A percentile compares a stretch with the other conserved stretches of the same genome.
phyloP scores from a whole-genome alignment of 345 rosid species.

The Salix exigua region DNA sequence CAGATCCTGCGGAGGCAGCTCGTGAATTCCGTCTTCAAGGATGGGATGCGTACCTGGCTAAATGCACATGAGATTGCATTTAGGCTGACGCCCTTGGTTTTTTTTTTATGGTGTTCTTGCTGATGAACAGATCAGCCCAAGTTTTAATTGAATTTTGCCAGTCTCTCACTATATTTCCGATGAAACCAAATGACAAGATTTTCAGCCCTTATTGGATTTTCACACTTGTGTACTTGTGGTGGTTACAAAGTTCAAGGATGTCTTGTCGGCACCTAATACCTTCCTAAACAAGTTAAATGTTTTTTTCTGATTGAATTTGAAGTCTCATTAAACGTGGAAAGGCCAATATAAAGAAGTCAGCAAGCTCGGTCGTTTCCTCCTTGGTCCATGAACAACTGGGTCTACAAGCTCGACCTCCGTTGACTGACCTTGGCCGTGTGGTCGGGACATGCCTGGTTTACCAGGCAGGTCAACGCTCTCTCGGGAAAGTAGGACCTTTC shows the following conservation, averaged over 20 bases:
- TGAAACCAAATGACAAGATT: neutral
- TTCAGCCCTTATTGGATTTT: neutral
- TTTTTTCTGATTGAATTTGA: neutral
- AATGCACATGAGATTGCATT: conserved; percentile 29
- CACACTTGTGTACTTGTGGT: neutral
- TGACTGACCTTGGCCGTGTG: neutral
- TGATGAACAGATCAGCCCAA: neutral
- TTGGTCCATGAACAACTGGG: neutral
- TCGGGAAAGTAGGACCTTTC: too few relatives aligned
- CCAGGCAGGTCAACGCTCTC: too few relatives aligned
- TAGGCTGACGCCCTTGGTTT: neutral
- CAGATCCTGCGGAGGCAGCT: conserved; percentile 69
- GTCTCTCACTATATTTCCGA: neutral
- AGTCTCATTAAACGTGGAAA: neutral
- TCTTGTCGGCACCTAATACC: neutral
- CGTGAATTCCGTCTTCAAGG: conserved; percentile 84
- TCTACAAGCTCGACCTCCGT: neutral
- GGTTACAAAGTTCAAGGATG: neutral
- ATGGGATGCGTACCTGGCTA: conserved; percentile 90
- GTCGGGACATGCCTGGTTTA: neutral
- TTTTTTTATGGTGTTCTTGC: neutral
- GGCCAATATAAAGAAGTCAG: neutral
- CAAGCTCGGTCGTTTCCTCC: neutral
- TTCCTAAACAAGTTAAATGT: neutral
- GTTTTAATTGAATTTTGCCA: neutral